A percentile compares a stretch with the other conserved stretches of the same genome.
These are phyloP conservation scores for Myrica gale DNA, from an alignment of 306 rosid species.

Conservation along the genomic window DNA sequence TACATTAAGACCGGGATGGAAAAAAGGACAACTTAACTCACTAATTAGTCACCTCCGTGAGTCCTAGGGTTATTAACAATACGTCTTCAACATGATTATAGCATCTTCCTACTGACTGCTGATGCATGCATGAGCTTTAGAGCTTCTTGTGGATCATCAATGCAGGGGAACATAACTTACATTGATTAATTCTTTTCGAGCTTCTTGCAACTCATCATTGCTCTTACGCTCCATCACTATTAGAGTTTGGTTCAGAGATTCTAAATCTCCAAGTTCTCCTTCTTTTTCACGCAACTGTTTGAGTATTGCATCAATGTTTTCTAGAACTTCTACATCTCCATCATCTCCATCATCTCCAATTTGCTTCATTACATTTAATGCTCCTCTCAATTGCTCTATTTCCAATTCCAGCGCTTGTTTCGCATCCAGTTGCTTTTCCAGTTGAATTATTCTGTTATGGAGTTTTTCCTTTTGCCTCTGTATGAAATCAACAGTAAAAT, in stretches of 20 bases:
- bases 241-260: slow-evolving; percentile 68
- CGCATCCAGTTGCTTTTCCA: slow-evolving; percentile 74
- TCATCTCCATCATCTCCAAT: slow-evolving; percentile 81
- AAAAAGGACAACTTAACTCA: slow-evolving; percentile 1
- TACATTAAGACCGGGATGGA: neutral
- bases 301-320: slow-evolving; percentile 60
- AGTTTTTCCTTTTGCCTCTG: slow-evolving; percentile 88
- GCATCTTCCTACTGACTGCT: neutral
- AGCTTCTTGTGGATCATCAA: neutral
- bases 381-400: slow-evolving; percentile 79
- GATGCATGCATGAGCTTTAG: neutral
- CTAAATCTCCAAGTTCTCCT: slow-evolving; percentile 60
- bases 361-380: slow-evolving; percentile 73
- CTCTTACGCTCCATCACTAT: slow-evolving; percentile 79
- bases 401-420: slow-evolving; percentile 89
- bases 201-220: slow-evolving; percentile 93
- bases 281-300: slow-evolving; percentile 78
- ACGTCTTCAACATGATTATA: neutral
- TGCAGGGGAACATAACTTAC: slow-evolving; percentile 49
- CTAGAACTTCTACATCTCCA: slow-evolving; percentile 72
- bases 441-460: slow-evolving; percentile 65
- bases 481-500: slow-evolving; percentile 37
- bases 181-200: slow-evolving; percentile 73
- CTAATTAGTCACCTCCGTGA: neutral
- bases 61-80: too few species aligned